Base-by-base conservation (phyloP, 768 basidiomycete genomes). In the Russula sp. region DNA sequence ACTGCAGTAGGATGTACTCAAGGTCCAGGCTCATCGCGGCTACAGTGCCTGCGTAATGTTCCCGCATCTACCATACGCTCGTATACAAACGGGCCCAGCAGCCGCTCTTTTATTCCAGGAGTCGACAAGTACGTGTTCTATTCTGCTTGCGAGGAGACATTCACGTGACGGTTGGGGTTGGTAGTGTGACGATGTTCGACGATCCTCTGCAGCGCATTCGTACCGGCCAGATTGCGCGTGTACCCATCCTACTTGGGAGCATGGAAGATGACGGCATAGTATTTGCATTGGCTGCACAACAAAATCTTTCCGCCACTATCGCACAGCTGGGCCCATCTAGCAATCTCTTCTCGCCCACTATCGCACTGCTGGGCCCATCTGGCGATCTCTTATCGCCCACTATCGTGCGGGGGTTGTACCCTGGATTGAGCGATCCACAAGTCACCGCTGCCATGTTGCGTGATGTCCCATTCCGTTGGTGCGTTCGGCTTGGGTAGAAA, bases 11-110 rank as follows among this genome's bases (percentile, higher is more conserved):
- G 22, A 27, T 27, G 22, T 27, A 1, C 22, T 2, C 22, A 27
- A 27, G 22, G 22, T 27, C 22, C 2, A 27, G 22, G 22, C 22
- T 27, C 22, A 27, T 27, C 22, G 22, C 22, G 22, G 22, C 22
- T 27, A 27, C 22, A 27, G 22, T 27, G 22, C 22, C 22, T 27
- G 22, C 22, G 22, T 27, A 27, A 27, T 27, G 22, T 27, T 27
- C 22, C 22, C 22, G 22, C 22, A 27, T 27, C 22, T 27, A 27
- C 22, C 22, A 27, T 27, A 27, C 66, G 60, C 0, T 51, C 53
- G 2, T 73, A 45, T 32, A 59, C 57, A n/a, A 64, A 55, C 18
- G 57, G 58, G 3, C 62, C 57, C 32, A 39, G 48, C 18, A 50
- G 53, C 44, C 44, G 37, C 8, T 0, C 5, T 2, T 64, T 64